Evolutionary conservation across 2,329 filamentous ascomycete genomes (phyloP).

Genomic region (Colletotrichum cordylinicola): DNA sequence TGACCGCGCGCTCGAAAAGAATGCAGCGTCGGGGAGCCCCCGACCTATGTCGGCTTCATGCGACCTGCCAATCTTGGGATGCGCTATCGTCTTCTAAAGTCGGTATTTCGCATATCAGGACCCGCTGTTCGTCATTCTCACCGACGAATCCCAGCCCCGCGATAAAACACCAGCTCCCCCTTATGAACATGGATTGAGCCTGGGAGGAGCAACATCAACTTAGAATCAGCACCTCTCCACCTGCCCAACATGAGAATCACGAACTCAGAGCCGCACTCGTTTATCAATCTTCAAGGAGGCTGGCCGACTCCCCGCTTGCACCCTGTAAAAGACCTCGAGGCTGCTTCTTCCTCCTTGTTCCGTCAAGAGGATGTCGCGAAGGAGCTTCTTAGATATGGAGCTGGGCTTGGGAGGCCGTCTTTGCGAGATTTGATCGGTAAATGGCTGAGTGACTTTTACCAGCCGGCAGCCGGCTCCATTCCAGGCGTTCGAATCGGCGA

Average conservation of each 20-base stretch:
- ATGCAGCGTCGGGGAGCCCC: neutral
- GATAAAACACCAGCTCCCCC: neutral
- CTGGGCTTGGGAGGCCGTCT: neutral
- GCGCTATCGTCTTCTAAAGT: neutral
- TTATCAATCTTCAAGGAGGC: neutral
- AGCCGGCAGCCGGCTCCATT: conserved; percentile 3
- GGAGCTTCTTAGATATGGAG: neutral
- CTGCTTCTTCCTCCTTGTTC: neutral
- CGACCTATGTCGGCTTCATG: neutral
- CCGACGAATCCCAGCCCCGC: neutral
- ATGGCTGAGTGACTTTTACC: conserved; percentile 73
- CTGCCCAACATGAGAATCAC: neutral
- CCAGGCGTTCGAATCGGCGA: conserved; percentile 73
- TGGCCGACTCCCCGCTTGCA: neutral
- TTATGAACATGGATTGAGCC: neutral
- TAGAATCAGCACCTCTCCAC: neutral
- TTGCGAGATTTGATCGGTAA: conserved; percentile 51
- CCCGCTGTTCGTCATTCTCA: neutral
- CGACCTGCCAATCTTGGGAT: neutral
- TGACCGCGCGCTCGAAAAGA: neutral
- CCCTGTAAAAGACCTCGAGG: neutral
- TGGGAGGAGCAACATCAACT: neutral
- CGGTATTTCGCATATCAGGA: neutral
- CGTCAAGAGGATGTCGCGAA: neutral
- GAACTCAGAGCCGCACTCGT: neutral